Evolutionary conservation across 176 grass and related monocot genomes (phyloP).

Genomic region (Thalia dealbata): DNA sequence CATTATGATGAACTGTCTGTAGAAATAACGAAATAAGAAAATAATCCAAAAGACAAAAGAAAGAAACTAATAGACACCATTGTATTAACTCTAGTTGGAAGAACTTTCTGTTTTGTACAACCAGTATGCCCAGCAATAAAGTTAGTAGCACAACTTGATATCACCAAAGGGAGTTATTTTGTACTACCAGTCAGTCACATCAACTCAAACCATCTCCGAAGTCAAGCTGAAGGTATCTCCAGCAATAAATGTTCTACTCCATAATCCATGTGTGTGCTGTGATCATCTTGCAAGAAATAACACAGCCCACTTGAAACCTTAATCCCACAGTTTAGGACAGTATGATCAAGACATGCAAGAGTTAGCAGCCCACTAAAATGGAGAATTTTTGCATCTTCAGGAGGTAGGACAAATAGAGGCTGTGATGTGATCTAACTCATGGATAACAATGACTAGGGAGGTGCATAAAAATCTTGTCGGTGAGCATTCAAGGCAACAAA

Average conservation of each 20-base stretch:
- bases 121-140: too few species aligned
- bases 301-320: not conserved
- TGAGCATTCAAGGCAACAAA: too few species aligned
- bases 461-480: not conserved
- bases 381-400: not conserved
- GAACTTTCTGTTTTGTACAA: not conserved
- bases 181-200: not conserved
- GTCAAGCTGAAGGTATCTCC: too few species aligned
- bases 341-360: not conserved
- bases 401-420: not conserved
- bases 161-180: not conserved
- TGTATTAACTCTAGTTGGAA: not conserved
- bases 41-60: not conserved
- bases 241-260: not conserved
- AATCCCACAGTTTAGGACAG: not conserved
- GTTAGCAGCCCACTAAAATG: not conserved
- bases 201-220: not conserved
- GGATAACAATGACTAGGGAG: not conserved
- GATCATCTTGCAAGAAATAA: not conserved
- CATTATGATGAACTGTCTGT: conserved; percentile 68
- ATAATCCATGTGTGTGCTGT: not conserved
- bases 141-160: not conserved
- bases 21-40: conserved; percentile 1
- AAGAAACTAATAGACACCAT: conserved; percentile 18
- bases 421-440: not conserved